phyloP scores from a whole-genome alignment of 2,329 filamentous ascomycete genomes.

The Gaeumannomyces tritici region DNA sequence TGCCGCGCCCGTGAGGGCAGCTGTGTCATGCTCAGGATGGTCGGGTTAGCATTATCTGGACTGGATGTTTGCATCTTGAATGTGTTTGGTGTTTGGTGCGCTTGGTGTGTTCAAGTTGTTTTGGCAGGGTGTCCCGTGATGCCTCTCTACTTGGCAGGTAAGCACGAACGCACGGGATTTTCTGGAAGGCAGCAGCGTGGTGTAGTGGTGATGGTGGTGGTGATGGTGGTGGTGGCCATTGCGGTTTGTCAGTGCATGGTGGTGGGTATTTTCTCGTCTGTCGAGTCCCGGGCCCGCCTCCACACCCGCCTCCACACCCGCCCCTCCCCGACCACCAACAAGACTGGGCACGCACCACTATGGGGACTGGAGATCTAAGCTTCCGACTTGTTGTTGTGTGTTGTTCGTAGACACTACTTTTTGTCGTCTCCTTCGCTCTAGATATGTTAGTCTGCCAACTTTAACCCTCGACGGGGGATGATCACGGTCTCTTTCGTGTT shows the following conservation, averaged over 20 bases:
- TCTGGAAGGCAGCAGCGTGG: too few relatives aligned
- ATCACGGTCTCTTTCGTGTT: too few relatives aligned
- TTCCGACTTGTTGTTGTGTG: neutral
- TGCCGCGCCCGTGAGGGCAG: slow-evolving; percentile 65
- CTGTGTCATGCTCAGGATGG: slow-evolving; percentile 79
- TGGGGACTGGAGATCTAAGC: neutral
- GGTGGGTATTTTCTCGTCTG: neutral
- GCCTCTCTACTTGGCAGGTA: too few relatives aligned
- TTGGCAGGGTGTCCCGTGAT: neutral
- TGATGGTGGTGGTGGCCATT: too few relatives aligned
- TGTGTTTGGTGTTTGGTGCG: slow-evolving; percentile 3
- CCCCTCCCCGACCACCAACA: neutral
- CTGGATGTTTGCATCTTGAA: slow-evolving; percentile 26
- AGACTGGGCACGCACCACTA: neutral
- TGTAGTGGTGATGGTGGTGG: too few relatives aligned
- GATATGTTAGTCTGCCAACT: too few relatives aligned
- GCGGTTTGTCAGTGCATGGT: neutral
- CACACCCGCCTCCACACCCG: too few relatives aligned
- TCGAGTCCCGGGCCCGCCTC: neutral
- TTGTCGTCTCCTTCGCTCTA: too few relatives aligned
- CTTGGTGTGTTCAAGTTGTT: neutral
- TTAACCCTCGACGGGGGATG: too few relatives aligned
- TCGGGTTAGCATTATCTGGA: slow-evolving; percentile 79
- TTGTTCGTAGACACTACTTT: neutral
- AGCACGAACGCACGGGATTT: too few relatives aligned